phyloP scores from a whole-genome alignment of 2,329 filamentous ascomycete species.

The Hymenotorrendiella dingleyae region DNA sequence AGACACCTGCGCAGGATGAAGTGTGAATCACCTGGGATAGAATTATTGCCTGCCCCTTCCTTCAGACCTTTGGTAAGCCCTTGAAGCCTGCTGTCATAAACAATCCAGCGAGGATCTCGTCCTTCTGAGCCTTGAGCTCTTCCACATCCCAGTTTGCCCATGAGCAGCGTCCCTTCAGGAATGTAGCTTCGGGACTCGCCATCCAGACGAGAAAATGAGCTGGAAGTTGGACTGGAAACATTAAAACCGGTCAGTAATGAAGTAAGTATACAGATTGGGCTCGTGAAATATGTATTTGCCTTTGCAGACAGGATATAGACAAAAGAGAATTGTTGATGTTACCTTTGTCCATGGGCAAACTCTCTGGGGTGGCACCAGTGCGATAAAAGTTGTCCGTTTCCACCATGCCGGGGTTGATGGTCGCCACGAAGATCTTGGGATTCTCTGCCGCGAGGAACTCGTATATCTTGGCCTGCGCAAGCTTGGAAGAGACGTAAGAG shows the following conservation, averaged over 20 bases:
- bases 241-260: not conserved
- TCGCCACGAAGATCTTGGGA: conserved; percentile 33
- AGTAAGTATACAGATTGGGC: not conserved
- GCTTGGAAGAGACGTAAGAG: conserved; percentile 38
- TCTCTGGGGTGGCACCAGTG: not conserved
- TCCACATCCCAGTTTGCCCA: conserved; percentile 47
- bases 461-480: conserved; percentile 36
- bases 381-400: conserved; percentile 5
- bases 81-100: too few species aligned
- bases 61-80: too few species aligned
- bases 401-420: conserved; percentile 37
- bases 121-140: conserved; percentile 36
- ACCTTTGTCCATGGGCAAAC: conserved; percentile 3
- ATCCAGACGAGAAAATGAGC: conserved; percentile 19
- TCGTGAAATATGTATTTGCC: not conserved
- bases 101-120: conserved; percentile 5
- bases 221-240: conserved; percentile 14
- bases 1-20: too few species aligned
- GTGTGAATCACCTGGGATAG: too few species aligned
- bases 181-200: conserved; percentile 35
- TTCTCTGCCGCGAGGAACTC: conserved; percentile 38
- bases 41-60: too few species aligned
- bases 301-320: not conserved
- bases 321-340: not conserved
- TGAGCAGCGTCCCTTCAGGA: conserved; percentile 39